These are phyloP conservation scores for Nigrospora sphaerica DNA, from an alignment of 2,329 filamentous ascomycete species.

Conservation along the genomic window DNA sequence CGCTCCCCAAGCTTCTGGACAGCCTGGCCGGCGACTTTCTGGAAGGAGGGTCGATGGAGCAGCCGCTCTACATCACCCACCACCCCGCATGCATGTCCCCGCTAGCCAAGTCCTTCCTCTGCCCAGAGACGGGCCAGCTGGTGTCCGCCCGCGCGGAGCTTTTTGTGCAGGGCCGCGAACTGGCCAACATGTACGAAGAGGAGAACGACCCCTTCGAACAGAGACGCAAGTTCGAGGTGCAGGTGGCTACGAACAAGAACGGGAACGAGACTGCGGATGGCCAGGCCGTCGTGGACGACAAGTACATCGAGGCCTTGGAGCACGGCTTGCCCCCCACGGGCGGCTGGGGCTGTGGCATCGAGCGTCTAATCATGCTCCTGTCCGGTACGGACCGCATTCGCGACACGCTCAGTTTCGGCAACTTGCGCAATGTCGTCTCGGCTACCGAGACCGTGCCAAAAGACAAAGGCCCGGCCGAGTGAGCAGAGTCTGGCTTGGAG, in stretches of 20 bases:
- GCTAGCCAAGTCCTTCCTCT: slow-evolving; percentile 77
- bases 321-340: slow-evolving; percentile 92
- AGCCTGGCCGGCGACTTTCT: slow-evolving; percentile 69
- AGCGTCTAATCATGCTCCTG: slow-evolving; percentile 88
- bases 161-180: slow-evolving; percentile 72
- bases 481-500: too few relatives aligned
- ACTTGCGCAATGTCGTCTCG: slow-evolving; percentile 60
- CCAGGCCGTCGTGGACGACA: slow-evolving; percentile 59
- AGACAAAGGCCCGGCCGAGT: too few relatives aligned
- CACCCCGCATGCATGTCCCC: slow-evolving; percentile 90
- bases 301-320: slow-evolving; percentile 77
- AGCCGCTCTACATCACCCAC: slow-evolving; percentile 79
- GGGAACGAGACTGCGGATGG: slow-evolving; percentile 38
- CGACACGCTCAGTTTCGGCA: slow-evolving; percentile 86
- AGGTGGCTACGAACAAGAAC: slow-evolving; percentile 26
- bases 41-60: slow-evolving; percentile 62
- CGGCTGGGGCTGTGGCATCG: slow-evolving; percentile 92
- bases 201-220: slow-evolving; percentile 91
- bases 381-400: slow-evolving; percentile 70
- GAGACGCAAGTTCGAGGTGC: slow-evolving; percentile 67
- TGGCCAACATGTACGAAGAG: slow-evolving; percentile 97
- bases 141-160: slow-evolving; percentile 80
- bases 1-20: slow-evolving; percentile 68
- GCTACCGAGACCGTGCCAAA: slow-evolving; percentile 1
- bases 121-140: slow-evolving; percentile 59